These are phyloP conservation scores for Leccinum obscurum DNA, from an alignment of 768 basidiomycete species.

Conservation along the genomic window DNA sequence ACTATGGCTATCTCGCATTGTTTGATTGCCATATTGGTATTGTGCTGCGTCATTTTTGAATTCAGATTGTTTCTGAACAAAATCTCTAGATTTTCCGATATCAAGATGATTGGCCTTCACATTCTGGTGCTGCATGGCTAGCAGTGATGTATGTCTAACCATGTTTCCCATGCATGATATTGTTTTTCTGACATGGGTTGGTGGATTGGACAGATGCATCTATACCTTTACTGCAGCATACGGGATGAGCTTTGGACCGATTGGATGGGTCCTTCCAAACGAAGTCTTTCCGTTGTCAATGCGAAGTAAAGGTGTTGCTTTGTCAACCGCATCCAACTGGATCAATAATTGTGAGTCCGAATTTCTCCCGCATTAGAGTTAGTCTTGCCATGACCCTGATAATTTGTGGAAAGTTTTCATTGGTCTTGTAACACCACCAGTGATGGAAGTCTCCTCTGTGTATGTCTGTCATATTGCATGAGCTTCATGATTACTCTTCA, in stretches of 20 bases:
- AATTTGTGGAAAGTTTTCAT: slow-evolving; percentile 55
- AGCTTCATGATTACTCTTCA: background rate
- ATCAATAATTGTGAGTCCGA: slow-evolving; percentile 65
- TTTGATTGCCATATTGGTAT: slow-evolving; percentile 62
- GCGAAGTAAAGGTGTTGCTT: slow-evolving; percentile 77
- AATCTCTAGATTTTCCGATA: slow-evolving; percentile 45
- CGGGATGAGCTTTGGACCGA: slow-evolving; percentile 74
- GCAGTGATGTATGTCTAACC: slow-evolving; percentile 57
- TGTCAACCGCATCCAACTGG: slow-evolving; percentile 88
- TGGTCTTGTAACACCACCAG: slow-evolving; percentile 67
- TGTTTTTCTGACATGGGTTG: background rate
- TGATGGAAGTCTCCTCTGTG: slow-evolving; percentile 63
- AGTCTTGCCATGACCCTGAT: slow-evolving; percentile 5
- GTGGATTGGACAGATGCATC: slow-evolving; percentile 45
- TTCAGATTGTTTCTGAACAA: slow-evolving; percentile 1
- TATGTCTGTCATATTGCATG: slow-evolving; percentile 28
- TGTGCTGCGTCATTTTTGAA: background rate
- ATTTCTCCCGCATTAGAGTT: background rate
- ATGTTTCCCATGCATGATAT: background rate
- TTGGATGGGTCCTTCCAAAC: slow-evolving; percentile 82
- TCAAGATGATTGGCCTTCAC: slow-evolving; percentile 56
- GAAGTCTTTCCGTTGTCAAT: slow-evolving; percentile 82
- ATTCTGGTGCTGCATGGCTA: slow-evolving; percentile 61
- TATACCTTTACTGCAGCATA: slow-evolving; percentile 79
- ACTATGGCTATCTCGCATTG: slow-evolving; percentile 68